Base-by-base conservation (phyloP, 2,329 filamentous ascomycete species). In the Beauveria sp. region DNA sequence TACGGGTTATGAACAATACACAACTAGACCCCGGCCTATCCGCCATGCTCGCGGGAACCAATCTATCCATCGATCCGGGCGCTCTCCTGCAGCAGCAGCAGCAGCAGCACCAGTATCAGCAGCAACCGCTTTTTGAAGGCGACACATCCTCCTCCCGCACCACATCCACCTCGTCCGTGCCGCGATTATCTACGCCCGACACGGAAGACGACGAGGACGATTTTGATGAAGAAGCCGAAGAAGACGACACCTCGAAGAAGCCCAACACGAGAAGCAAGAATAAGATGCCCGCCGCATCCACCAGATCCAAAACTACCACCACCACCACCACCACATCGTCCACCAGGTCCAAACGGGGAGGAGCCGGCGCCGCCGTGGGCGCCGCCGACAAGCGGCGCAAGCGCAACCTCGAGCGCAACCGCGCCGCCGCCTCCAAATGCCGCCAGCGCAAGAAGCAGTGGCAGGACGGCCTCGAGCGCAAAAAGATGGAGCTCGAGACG, bases 401-500 rank as follows among this genome's bases (percentile, higher is more conserved):
- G 66, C 77, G 83, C 30, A 79, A 77, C 66, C 78, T 90, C 0
- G 86, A 89, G 72, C 83, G 88, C 63, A 92, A 92, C 70, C 81
- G 88, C 10, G 75, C 88, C 2, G 88, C 89, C 0, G 88, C 89
- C 1, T 88, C 85, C 70, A 91, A 90, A 69, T 91, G 88, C 68
- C 83, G 88, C 3, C 82, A 87, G 68, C 90, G 89, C 72, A 83
- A 83, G 67, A 85, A 83, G 71, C 73, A 77, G 66, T 82, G 78
- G 76, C 77, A 81, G 24, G 72, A 72, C 14, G 75, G 78, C n/a
- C 68, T 84, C 24, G 79, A 84, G 63, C 75, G 78, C 58, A 75
- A 73, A 6, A 78, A 77, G 60, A 65, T 70, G 10, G 73, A 69
- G 0, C 66, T 84, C 50, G 81, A 84, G 67, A 67, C 65, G 6